Evolutionary conservation across 2,329 filamentous ascomycete genomes (phyloP), one percentile per base, ranked within the genome.

Genomic region (Botryotinia narcissicola): DNA sequence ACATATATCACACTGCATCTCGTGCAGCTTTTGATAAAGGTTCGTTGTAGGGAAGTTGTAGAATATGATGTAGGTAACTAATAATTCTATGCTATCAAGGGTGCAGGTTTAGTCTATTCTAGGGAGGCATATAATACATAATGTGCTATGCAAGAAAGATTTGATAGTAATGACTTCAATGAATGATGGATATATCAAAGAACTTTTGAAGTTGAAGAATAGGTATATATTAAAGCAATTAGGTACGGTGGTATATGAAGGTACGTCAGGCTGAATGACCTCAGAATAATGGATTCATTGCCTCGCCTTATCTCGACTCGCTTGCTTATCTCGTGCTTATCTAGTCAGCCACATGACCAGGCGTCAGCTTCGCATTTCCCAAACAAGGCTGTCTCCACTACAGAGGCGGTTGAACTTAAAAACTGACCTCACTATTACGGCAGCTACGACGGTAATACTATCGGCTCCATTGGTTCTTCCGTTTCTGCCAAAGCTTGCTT

Each of bases 1-100:
- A 81, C 92, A 94, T 81, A 92, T 88, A 81, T 90, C 87, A 84
- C 92, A 94, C 80, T 88, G 88, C 90, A 93, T 92, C 74, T 76
- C 80, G 74, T 72, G 70, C 72, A 67, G 70, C 32, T 60, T 74
- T 68, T 71, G 54, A 57, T 57, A 73, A 75, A 64, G 74, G 37
- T 48, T 74, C 70, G 71, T 54, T 44, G 64, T 62, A 32, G 62
- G 51, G 66, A 35, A 14, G 60, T 54, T 48, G 71, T 40, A 40
- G 16, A 40, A 35, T 72, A 61, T 57, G 61, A 73, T 74, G 71
- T 57, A 73, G 44, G 71, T 37, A 70, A 48, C 6, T 20, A 57
- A 29, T 29, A 57, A 42, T 46, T 29, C 42, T 18, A 72, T n/a
- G n/a, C 37, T 35, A 51, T 70, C 22, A 66, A 73, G 71, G 63